phyloP scores from a whole-genome alignment of 768 basidiomycete genomes.

The Sarcodon sp. region DNA sequence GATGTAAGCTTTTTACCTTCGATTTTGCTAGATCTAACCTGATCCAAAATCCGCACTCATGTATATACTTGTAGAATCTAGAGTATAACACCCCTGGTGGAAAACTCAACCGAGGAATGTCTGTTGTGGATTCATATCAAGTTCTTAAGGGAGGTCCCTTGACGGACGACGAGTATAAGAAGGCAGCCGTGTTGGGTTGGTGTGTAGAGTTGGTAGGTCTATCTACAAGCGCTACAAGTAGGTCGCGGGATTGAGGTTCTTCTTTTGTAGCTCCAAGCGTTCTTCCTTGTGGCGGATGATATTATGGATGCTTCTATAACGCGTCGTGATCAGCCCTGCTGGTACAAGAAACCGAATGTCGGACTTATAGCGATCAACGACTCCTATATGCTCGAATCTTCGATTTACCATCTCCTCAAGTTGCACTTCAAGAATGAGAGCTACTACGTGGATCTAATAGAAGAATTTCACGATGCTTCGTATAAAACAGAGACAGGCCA shows the following conservation, averaged over 20 bases:
- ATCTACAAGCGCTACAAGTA: neutral
- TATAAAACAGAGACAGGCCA: slow-evolving; percentile 96
- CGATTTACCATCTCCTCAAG: slow-evolving; percentile 87
- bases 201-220: slow-evolving; percentile 87
- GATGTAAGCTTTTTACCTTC: slow-evolving; percentile 34
- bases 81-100: slow-evolving; percentile 94
- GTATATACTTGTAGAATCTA: slow-evolving; percentile 40
- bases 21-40: neutral
- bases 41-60: neutral
- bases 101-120: slow-evolving; percentile 94
- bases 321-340: slow-evolving; percentile 89
- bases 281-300: slow-evolving; percentile 94
- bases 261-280: slow-evolving; percentile 73
- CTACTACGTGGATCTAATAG: slow-evolving; percentile 84
- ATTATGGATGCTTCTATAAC: slow-evolving; percentile 96
- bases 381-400: slow-evolving; percentile 88
- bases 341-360: slow-evolving; percentile 65
- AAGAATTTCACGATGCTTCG: slow-evolving; percentile 82
- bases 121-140: slow-evolving; percentile 86
- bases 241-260: neutral
- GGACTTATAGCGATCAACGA: slow-evolving; percentile 92
- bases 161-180: slow-evolving; percentile 77
- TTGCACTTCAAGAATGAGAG: slow-evolving; percentile 67
- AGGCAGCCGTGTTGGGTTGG: slow-evolving; percentile 87
- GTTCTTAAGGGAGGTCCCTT: slow-evolving; percentile 66